Conservation (phyloP, 2,329 filamentous ascomycete species). For the Rutstroemia sp. region DNA sequence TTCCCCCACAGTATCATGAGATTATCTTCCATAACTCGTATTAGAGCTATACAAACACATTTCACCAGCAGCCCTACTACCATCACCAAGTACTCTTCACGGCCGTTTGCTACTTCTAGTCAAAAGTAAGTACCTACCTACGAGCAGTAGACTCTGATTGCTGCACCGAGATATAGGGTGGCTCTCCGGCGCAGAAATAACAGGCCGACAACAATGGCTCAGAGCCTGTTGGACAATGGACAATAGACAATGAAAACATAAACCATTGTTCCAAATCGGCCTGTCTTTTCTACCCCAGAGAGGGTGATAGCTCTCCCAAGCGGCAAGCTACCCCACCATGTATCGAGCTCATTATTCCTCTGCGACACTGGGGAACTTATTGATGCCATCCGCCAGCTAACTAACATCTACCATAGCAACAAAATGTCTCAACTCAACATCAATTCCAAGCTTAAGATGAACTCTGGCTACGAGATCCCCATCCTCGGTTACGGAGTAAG, state of each 20-base stretch:
- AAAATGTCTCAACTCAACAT: conserved; percentile 38
- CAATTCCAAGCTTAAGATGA: conserved; percentile 39
- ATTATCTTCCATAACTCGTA: not conserved
- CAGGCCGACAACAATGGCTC: no score
- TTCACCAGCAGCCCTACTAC: not conserved
- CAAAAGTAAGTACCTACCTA: not conserved
- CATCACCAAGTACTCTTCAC: not conserved
- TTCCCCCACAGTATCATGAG: not conserved
- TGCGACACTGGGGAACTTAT: no score
- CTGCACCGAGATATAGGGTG: not conserved
- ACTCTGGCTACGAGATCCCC: conserved; percentile 55
- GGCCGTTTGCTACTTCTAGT: not conserved
- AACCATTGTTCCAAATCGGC: no score
- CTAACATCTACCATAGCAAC: conserved; percentile 6
- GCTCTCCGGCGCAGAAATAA: no score
- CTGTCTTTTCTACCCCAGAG: no score
- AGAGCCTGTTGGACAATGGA: no score
- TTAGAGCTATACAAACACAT: not conserved
- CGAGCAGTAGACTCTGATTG: not conserved
- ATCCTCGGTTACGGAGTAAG: conserved; percentile 47
- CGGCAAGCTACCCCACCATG: not conserved
- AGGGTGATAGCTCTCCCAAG: no score
- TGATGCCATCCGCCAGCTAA: not conserved
- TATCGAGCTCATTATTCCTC: not conserved
- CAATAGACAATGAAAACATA: no score